Evolutionary conservation across 2,329 filamentous ascomycete genomes (phyloP), one percentile per base, ranked within the genome.

Genomic region (Diaporthe eres): DNA sequence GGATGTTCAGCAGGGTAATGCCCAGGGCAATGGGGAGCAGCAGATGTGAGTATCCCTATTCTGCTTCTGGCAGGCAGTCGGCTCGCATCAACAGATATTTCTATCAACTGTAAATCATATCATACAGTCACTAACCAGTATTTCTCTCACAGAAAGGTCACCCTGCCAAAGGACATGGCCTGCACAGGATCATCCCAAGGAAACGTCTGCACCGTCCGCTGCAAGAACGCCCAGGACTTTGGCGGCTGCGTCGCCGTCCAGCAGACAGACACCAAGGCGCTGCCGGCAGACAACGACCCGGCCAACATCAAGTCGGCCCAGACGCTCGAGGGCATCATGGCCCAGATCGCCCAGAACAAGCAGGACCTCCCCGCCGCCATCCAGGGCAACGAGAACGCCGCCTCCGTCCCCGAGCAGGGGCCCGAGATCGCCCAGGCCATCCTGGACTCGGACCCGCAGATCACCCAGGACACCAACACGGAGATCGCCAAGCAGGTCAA

Each of bases 181-280:
- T 89, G 88, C 80, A 85, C 82, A 47, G 88, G 88, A 77, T 86
- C 84, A 12, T 90, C 90, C 0, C 88, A 88, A 3, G 90, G 90
- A 60, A 88, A 90, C 65, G 80, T 90, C 39, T 90, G 89, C 83
- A 90, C 88, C 2, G 84, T 90, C 31, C 86, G 89, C 58, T 90
- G 89, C 83, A 84, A 87, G 19, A 90, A 90, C 82, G 87, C 86
- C 73, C 86, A 88, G 1, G 80, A 86, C 8, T 88, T 88, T 17
- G 88, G 89, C 37, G 89, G 89, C 58, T 90, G 89, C 80, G 86
- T 90, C 79, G 82, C 88, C 1, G 84, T 90, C 28, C 86, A 89
- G 80, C 89, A 91, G 79, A 83, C 84, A 19, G 88, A 90, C 75
- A 78, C 79, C n/a, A 77, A 80, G 0, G 75, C 85, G 47, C 85